A percentile compares a stretch with the other conserved stretches of the same genome.
These are phyloP conservation scores for Calonectria crousiana DNA, from an alignment of 2,329 filamentous ascomycete genomes.

Conservation along the genomic window DNA sequence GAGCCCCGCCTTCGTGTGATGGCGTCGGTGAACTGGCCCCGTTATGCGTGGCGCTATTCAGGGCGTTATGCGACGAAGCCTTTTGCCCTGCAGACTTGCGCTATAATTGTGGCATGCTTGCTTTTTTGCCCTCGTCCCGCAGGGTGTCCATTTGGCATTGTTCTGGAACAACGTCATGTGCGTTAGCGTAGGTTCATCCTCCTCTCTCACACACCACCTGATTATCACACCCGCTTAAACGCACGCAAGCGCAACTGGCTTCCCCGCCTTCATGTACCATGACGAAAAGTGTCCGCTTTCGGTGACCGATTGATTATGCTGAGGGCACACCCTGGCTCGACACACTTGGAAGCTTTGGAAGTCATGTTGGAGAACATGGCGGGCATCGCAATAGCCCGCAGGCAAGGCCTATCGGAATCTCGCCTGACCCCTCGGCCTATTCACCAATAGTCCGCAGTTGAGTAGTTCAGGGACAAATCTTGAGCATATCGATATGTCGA, in stretches of 20 bases:
- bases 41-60: slow-evolving; percentile 18
- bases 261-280: slow-evolving; percentile 41
- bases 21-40: slow-evolving; percentile 11
- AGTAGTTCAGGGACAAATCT: neutral
- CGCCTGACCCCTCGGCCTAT: neutral
- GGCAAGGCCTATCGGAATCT: neutral
- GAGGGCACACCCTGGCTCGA: neutral
- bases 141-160: slow-evolving; percentile 9
- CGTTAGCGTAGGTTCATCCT: slow-evolving; percentile 25
- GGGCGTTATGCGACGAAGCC: slow-evolving; percentile 20
- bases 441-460: neutral
- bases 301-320: slow-evolving; percentile 22
- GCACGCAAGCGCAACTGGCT: slow-evolving; percentile 29
- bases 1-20: slow-evolving; percentile 17
- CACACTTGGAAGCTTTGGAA: neutral
- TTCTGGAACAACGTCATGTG: slow-evolving; percentile 35
- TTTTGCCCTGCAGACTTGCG: slow-evolving; percentile 11
- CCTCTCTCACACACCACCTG: slow-evolving; percentile 13
- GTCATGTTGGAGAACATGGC: neutral
- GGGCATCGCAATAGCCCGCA: neutral
- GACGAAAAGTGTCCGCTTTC: slow-evolving; percentile 37
- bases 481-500: neutral
- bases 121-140: neutral
- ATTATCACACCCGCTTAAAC: slow-evolving; percentile 16
- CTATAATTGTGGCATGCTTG: slow-evolving; percentile 20